Evolutionary conservation across 2,329 filamentous ascomycete genomes (phyloP).

Genomic region (Fusarium euwallaceae): DNA sequence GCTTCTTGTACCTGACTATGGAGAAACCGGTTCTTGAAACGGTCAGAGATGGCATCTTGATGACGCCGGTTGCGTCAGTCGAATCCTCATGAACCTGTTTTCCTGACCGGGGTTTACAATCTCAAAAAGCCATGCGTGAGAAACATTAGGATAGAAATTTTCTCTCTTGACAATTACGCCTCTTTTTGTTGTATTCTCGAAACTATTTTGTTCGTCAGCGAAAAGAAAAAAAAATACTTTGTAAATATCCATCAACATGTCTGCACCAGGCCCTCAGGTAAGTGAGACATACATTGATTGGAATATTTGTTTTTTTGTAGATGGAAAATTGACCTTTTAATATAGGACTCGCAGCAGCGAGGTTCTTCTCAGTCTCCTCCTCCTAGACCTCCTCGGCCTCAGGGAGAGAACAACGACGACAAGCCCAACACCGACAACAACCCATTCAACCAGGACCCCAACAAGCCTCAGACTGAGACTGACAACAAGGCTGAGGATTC

Average conservation of each 20-base stretch:
- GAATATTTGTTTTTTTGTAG: not conserved
- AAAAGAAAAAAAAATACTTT: conserved; percentile 4
- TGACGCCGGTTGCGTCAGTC: conserved; percentile 48
- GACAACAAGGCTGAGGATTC: not conserved
- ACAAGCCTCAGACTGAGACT: conserved; percentile 27
- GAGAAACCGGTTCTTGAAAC: conserved; percentile 43
- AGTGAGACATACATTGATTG: not conserved
- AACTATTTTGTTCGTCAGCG: conserved; percentile 12
- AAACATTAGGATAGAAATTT: conserved; percentile 17
- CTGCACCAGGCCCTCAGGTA: conserved; percentile 41
- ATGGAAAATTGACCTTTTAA: conserved; percentile 7
- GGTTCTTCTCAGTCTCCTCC: conserved; percentile 21
- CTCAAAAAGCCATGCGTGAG: conserved; percentile 39
- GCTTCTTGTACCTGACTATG: conserved; percentile 17
- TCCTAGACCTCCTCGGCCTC: conserved; percentile 23
- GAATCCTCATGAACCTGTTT: conserved; percentile 38
- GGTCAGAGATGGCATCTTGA: conserved; percentile 10
- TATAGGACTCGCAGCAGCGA: conserved; percentile 37
- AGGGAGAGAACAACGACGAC: conserved; percentile 13
- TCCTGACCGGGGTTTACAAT: conserved; percentile 19
- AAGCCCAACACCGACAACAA: conserved; percentile 13
- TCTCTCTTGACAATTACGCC: conserved; percentile 10
- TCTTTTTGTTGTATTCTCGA: conserved; percentile 6
- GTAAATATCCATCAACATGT: conserved; percentile 28
- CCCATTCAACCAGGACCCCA: conserved; percentile 18